Conservation (phyloP, 140 eudicot genomes). For the Erigeron philadelphicus region DNA sequence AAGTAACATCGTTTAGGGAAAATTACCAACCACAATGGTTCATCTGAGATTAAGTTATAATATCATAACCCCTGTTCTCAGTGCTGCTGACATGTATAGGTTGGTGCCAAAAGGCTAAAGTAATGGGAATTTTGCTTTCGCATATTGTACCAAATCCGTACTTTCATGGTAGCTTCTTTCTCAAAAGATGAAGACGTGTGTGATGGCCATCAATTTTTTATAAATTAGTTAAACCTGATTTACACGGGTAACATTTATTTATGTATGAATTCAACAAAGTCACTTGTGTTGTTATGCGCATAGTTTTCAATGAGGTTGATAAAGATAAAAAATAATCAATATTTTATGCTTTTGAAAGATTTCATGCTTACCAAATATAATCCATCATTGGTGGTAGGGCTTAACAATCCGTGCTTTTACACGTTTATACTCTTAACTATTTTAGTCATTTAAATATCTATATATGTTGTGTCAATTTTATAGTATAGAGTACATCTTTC, state of each 20-base stretch:
- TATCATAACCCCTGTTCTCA: background rate
- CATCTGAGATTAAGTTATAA: slow-evolving; percentile 21
- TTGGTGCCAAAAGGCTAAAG: slow-evolving; percentile 24
- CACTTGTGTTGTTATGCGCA: slow-evolving; percentile 1
- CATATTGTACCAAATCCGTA: slow-evolving; percentile 34
- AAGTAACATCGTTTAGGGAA: slow-evolving; percentile 13
- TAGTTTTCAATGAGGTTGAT: background rate
- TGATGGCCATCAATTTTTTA: background rate
- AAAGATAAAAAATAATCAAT: slow-evolving; percentile 9
- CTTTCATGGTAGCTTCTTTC: slow-evolving; percentile 28
- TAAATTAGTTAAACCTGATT: background rate
- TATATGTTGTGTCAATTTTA: background rate
- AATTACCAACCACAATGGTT: slow-evolving; percentile 18
- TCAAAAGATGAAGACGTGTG: slow-evolving; percentile 5
- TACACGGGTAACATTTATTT: slow-evolving; percentile 1
- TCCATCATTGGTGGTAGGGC: slow-evolving; percentile 10
- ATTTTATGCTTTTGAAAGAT: slow-evolving; percentile 15
- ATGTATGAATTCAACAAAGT: background rate
- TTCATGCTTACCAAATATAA: slow-evolving; percentile 23
- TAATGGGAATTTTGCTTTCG: slow-evolving; percentile 23
- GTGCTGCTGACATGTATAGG: slow-evolving; percentile 24
- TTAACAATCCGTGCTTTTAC: slow-evolving; percentile 14
- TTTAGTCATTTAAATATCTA: background rate
- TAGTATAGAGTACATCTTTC: background rate
- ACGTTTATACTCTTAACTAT: background rate